These are phyloP conservation scores for Clarireedia paspali DNA, from an alignment of 2,329 filamentous ascomycete genomes.

Conservation along the genomic window DNA sequence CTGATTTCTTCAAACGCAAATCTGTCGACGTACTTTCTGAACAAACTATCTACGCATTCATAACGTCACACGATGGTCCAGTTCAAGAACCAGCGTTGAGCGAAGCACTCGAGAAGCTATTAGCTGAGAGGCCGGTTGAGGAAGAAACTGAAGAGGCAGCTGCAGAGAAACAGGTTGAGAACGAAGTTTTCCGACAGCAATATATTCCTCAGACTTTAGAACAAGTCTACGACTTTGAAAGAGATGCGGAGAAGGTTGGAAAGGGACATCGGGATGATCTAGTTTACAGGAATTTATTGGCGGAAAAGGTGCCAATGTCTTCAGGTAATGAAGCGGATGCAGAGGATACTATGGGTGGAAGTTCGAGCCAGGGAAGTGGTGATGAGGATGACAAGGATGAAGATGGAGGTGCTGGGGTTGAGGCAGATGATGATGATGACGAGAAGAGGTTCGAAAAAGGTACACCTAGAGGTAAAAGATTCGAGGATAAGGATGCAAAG, in stretches of 20 bases:
- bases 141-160: slow-evolving; percentile 43
- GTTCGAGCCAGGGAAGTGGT: slow-evolving; percentile 31
- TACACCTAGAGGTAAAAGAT: slow-evolving; percentile 69
- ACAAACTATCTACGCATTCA: slow-evolving; percentile 74
- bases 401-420: slow-evolving; percentile 30
- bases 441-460: slow-evolving; percentile 57
- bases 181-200: slow-evolving; percentile 89
- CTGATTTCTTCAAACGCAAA: slow-evolving; percentile 83
- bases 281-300: slow-evolving; percentile 74
- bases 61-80: slow-evolving; percentile 55
- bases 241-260: slow-evolving; percentile 72
- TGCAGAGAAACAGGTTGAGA: slow-evolving; percentile 66
- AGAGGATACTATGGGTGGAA: slow-evolving; percentile 33
- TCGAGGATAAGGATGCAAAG: slow-evolving; percentile 88
- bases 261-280: slow-evolving; percentile 68
- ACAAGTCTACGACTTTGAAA: slow-evolving; percentile 93
- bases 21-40: slow-evolving; percentile 77
- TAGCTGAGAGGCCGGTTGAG: slow-evolving; percentile 48
- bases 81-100: slow-evolving; percentile 54
- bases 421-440: slow-evolving; percentile 31
- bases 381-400: slow-evolving; percentile 32
- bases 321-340: slow-evolving; percentile 33
- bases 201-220: slow-evolving; percentile 95
- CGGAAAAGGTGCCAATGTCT: slow-evolving; percentile 45
- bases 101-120: slow-evolving; percentile 58